Evolutionary conservation across 1,284 basidiomycete genomes (phyloP).

Genomic region (Trametes versicolor): DNA sequence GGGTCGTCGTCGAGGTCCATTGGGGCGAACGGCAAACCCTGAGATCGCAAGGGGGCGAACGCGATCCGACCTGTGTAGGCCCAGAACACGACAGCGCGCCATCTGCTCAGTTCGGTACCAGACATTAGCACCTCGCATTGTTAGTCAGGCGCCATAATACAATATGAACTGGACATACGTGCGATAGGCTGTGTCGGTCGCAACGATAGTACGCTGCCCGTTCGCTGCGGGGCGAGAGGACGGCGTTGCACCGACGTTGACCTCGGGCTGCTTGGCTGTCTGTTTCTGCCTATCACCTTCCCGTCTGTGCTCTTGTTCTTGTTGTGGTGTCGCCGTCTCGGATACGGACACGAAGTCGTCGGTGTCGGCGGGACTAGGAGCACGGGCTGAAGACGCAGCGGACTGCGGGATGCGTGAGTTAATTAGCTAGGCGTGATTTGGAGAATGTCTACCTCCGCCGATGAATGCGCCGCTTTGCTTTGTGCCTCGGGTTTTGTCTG

Average conservation of each 20-base stretch:
- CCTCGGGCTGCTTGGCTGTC: neutral
- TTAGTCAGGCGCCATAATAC: neutral
- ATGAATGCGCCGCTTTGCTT: too few species aligned
- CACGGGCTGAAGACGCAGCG: neutral
- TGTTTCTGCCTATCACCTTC: neutral
- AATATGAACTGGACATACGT: slow-evolving; percentile 27
- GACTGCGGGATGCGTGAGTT: neutral
- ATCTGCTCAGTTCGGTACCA: slow-evolving; percentile 22
- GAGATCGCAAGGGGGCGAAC: slow-evolving; percentile 36
- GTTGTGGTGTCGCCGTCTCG: neutral
- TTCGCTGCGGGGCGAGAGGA: neutral
- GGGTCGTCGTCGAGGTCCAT: slow-evolving; percentile 10
- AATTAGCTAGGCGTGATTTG: too few species aligned
- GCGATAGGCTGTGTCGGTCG: slow-evolving; percentile 30
- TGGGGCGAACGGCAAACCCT: slow-evolving; percentile 9
- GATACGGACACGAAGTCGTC: neutral
- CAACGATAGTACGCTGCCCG: slow-evolving; percentile 17
- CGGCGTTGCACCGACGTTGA: neutral
- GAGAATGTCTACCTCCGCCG: too few species aligned
- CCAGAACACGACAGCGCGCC: slow-evolving; percentile 36
- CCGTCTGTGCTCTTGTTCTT: neutral
- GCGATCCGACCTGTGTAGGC: slow-evolving; percentile 34
- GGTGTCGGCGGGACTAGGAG: neutral
- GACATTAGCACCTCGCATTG: neutral
- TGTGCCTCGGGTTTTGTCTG: too few species aligned